Percentiles rank a stretch among this genome's conserved stretches.
These are phyloP conservation scores for Collybia sordida DNA, from an alignment of 768 basidiomycete genomes.

Conservation along the genomic window DNA sequence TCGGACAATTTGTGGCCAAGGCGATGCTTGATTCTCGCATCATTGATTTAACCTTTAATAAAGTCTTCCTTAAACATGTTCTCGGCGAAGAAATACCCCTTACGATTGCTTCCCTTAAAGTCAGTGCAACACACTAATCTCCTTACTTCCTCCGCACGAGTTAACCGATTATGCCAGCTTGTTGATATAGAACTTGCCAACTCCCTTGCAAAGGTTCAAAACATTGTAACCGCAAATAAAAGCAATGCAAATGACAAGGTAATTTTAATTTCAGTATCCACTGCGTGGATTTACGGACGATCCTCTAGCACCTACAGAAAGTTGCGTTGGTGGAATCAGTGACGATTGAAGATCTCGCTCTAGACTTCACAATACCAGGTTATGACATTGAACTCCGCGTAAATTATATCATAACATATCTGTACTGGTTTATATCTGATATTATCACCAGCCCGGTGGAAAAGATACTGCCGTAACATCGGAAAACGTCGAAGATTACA, in stretches of 20 bases:
- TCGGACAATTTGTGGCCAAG: constrained; percentile 96
- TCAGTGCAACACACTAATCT: constrained; percentile 29
- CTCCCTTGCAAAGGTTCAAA: constrained; percentile 79
- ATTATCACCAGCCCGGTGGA: constrained; percentile 64
- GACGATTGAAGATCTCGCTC: constrained; percentile 80
- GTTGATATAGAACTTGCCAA: constrained; percentile 85
- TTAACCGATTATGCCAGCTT: constrained; percentile 43
- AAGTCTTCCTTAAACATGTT: constrained; percentile 89
- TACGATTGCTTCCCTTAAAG: constrained; percentile 81
- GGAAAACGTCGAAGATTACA: constrained; percentile 87
- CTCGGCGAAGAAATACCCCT: constrained; percentile 85
- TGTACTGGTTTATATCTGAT: background rate
- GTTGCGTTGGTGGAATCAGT: constrained; percentile 59
- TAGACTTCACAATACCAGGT: constrained; percentile 97
- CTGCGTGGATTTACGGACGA: constrained; percentile 2
- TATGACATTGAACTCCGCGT: constrained; percentile 92
- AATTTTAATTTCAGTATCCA: background rate
- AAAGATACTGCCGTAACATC: constrained; percentile 78
- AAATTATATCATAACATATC: constrained; percentile 23
- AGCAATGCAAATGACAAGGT: constrained; percentile 56
- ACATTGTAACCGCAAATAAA: constrained; percentile 51
- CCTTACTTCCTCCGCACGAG: background rate
- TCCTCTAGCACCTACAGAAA: constrained; percentile 49
- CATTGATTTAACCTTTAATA: constrained; percentile 94
- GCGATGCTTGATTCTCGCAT: constrained; percentile 97